These are phyloP conservation scores for Zygoascus sp. DNA, from an alignment of 1,139 yeast genomes.

Conservation along the genomic window DNA sequence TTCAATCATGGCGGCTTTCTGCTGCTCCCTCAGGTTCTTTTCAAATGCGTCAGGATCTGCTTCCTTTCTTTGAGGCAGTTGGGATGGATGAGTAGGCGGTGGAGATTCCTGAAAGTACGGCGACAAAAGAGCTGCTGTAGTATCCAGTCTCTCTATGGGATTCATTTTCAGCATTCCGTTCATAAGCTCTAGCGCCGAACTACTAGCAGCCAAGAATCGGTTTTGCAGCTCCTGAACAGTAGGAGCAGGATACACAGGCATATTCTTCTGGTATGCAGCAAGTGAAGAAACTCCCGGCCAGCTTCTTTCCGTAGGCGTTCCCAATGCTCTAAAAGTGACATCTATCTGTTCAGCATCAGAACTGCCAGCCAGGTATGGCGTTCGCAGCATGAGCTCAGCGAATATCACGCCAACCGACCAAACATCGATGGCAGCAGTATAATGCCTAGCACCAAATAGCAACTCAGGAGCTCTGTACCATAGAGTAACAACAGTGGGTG, in stretches of 20 bases:
- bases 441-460: slow-evolving; percentile 81
- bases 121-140: slow-evolving; percentile 61
- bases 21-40: slow-evolving; percentile 22
- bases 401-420: slow-evolving; percentile 97
- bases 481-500: slow-evolving; percentile 92
- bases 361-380: slow-evolving; percentile 90
- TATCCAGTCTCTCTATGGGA: slow-evolving; percentile 67
- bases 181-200: slow-evolving; percentile 73
- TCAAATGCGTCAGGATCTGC: slow-evolving; percentile 24
- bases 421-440: slow-evolving; percentile 81
- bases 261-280: slow-evolving; percentile 53
- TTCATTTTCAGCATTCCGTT: slow-evolving; percentile 70
- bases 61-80: slow-evolving; percentile 51
- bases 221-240: slow-evolving; percentile 74
- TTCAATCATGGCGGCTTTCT: slow-evolving; percentile 26
- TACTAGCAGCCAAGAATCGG: slow-evolving; percentile 90
- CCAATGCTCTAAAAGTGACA: slow-evolving; percentile 87
- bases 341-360: slow-evolving; percentile 87
- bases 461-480: slow-evolving; percentile 98
- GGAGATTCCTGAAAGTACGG: slow-evolving; percentile 74
- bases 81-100: slow-evolving; percentile 65
- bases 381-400: slow-evolving; percentile 91
- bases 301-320: slow-evolving; percentile 86
- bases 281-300: slow-evolving; percentile 90
- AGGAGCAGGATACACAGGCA: slow-evolving; percentile 65